Evolutionary conservation across 495 filamentous ascomycete species (phyloP).

Genomic region (Gamarada debralockiae): DNA sequence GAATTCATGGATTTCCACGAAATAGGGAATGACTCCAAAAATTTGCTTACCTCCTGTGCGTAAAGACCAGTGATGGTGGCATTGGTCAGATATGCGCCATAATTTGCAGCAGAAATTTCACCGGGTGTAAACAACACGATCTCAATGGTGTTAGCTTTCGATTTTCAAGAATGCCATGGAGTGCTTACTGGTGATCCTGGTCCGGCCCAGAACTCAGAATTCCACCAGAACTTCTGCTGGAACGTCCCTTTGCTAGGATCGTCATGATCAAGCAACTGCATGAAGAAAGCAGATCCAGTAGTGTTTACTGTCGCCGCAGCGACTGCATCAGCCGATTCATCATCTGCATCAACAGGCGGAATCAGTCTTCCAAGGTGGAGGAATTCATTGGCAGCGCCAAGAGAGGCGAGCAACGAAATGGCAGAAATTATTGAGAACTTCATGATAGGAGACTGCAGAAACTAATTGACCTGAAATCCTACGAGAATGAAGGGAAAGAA

Average conservation of each 20-base stretch:
- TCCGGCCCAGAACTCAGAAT: slow-evolving; percentile 44
- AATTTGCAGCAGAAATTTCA: slow-evolving; percentile 48
- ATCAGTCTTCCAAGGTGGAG: slow-evolving; percentile 14
- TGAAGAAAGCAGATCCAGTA: slow-evolving; percentile 30
- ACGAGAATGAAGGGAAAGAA: too few relatives aligned
- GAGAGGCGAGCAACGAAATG: slow-evolving; percentile 3
- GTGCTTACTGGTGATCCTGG: slow-evolving; percentile 47
- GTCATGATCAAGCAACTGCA: slow-evolving; percentile 52
- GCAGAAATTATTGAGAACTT: slow-evolving; percentile 18
- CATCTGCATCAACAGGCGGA: slow-evolving; percentile 15
- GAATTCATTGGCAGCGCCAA: slow-evolving; percentile 6
- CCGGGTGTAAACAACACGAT: slow-evolving; percentile 56
- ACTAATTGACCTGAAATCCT: too few relatives aligned
- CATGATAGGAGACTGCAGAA: too few relatives aligned
- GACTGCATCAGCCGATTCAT: neutral
- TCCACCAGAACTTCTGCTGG: slow-evolving; percentile 49
- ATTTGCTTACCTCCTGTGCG: slow-evolving; percentile 49
- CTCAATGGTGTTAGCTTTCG: slow-evolving; percentile 23
- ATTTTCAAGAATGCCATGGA: neutral
- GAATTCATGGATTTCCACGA: too few relatives aligned
- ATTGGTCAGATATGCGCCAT: slow-evolving; percentile 47
- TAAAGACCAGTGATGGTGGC: slow-evolving; percentile 45
- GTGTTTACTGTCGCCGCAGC: neutral
- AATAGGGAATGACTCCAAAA: too few relatives aligned
- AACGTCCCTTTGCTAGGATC: slow-evolving; percentile 51